Base-by-base conservation (phyloP, 192 early-diverging fungal genomes). In the Backusella liffmaniae region DNA sequence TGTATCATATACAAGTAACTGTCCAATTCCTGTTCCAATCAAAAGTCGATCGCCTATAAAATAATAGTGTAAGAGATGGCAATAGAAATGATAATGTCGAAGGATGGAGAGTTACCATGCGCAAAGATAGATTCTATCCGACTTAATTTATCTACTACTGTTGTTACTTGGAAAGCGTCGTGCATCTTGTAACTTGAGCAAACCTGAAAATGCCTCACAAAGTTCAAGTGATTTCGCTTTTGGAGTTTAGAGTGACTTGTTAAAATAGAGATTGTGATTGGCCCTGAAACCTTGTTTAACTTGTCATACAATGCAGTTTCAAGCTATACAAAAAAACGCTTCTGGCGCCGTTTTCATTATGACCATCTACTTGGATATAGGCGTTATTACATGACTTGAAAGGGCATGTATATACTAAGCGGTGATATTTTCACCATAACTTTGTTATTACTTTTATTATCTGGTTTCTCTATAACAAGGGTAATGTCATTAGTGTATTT, bases 131-230 rank as follows among this genome's bases (percentile, higher is more conserved):
- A 89, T 76, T 93, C 93, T 67, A 94, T 89, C 77, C 87, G 89
- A 73, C 87, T 86, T 44, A 94, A 81, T 79, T 93, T 91, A 73
- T 91, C 90, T 41, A 94, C 84, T 72, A 92, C 89, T 66, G 91
- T 88, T 35, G 88, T 90, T 68, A 92, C 87, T 77, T 91, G 87
- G 77, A 94, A 94, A 62, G 93, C 93, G 85, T 93, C 88, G 84
- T 92, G 91, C 93, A 94, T 94, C 65, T 72, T 36, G 56, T 62
- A 62, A 15, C 56, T 29, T 62, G 4, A 26, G 23, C 10, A 62
- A 62, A 62, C 56, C 23, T 62, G 23, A 62, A 62, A 62, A 4
- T 29, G 26, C 23, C 23, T 4, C 56, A 16, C 42, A 44, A 62
- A 29, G 4, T 23, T 62, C 56, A 26, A 62, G 23, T 62, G 26